Conservation (phyloP, 1,284 basidiomycete species). For the Kalmanozyma brasiliensis region DNA sequence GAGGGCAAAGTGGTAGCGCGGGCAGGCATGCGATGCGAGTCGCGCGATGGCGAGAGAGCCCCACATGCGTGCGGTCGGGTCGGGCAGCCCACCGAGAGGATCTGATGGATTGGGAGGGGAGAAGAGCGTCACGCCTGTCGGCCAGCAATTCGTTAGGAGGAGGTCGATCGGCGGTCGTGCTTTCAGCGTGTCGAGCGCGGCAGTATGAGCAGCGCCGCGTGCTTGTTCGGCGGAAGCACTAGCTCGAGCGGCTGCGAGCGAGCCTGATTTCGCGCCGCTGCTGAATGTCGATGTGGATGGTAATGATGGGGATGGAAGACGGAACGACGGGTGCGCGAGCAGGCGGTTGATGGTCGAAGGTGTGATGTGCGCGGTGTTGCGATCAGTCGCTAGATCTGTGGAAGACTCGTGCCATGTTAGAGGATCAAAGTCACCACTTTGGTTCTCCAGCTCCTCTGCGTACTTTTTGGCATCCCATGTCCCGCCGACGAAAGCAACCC, state of each 20-base stretch:
- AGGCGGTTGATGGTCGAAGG: constrained; percentile 26
- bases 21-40: constrained; percentile 38
- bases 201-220: constrained; percentile 12
- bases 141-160: constrained; percentile 61
- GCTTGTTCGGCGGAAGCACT: constrained; percentile 25
- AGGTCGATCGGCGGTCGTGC: constrained; percentile 56
- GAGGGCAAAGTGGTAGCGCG: constrained; percentile 62
- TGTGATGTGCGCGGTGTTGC: constrained; percentile 24
- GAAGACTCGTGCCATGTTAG: constrained; percentile 22
- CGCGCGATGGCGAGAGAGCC: constrained; percentile 53
- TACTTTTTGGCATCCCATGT: constrained; percentile 26
- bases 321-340: constrained; percentile 41
- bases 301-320: constrained; percentile 12
- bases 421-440: constrained; percentile 6
- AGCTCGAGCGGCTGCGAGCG: constrained; percentile 50
- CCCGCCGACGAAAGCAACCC: constrained; percentile 55
- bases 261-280: constrained; percentile 36
- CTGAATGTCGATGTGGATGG: neutral
- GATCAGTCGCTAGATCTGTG: constrained; percentile 9
- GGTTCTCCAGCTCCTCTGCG: constrained; percentile 10
- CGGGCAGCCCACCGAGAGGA: constrained; percentile 27
- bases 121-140: constrained; percentile 53
- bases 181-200: constrained; percentile 15
- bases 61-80: constrained; percentile 51
- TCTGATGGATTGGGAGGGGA: constrained; percentile 19